Percentiles rank a stretch among this genome's conserved stretches.
phyloP scores from a whole-genome alignment of 306 rosid species.

The Rubus parviflorus region DNA sequence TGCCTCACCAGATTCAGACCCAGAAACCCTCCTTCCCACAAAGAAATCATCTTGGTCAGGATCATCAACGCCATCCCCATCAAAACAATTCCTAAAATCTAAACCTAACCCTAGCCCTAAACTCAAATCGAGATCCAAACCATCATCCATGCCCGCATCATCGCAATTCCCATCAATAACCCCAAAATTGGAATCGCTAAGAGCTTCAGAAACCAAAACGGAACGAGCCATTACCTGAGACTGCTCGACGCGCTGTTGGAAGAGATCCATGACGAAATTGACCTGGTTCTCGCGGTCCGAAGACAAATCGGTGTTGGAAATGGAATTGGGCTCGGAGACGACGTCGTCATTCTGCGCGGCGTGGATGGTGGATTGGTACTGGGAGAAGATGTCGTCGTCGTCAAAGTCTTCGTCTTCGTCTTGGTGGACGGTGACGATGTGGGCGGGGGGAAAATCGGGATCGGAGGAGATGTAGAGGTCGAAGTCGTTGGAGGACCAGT shows the following conservation, averaged over 20 bases:
- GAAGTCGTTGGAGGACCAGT: slow-evolving; percentile 35
- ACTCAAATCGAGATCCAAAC: slow-evolving; percentile 41
- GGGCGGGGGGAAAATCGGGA: slow-evolving; percentile 35
- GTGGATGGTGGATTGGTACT: slow-evolving; percentile 23
- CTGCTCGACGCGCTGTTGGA: slow-evolving; percentile 88
- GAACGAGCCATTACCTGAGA: slow-evolving; percentile 42
- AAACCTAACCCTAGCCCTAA: slow-evolving; percentile 38
- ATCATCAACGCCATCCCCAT: slow-evolving; percentile 31
- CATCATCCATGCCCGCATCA: slow-evolving; percentile 38
- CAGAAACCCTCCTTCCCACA: slow-evolving; percentile 37
- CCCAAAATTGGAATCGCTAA: slow-evolving; percentile 42
- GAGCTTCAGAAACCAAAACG: slow-evolving; percentile 35
- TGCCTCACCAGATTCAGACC: slow-evolving; percentile 38
- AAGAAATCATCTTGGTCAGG: slow-evolving; percentile 44
- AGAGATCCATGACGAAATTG: slow-evolving; percentile 76
- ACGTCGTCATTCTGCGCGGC: slow-evolving; percentile 8
- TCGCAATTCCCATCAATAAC: slow-evolving; percentile 48
- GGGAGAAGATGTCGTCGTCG: slow-evolving; percentile 15
- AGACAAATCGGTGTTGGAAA: slow-evolving; percentile 31
- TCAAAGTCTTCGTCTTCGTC: not conserved
- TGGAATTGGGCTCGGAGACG: slow-evolving; percentile 32
- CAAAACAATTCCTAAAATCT: slow-evolving; percentile 30
- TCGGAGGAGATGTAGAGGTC: slow-evolving; percentile 44
- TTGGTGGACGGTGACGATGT: slow-evolving; percentile 16
- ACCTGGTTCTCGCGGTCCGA: slow-evolving; percentile 62